Percentiles rank a stretch among this genome's conserved stretches.
phyloP scores from a whole-genome alignment of 345 rosid genomes.

The Eucalyptus guilfoylei region DNA sequence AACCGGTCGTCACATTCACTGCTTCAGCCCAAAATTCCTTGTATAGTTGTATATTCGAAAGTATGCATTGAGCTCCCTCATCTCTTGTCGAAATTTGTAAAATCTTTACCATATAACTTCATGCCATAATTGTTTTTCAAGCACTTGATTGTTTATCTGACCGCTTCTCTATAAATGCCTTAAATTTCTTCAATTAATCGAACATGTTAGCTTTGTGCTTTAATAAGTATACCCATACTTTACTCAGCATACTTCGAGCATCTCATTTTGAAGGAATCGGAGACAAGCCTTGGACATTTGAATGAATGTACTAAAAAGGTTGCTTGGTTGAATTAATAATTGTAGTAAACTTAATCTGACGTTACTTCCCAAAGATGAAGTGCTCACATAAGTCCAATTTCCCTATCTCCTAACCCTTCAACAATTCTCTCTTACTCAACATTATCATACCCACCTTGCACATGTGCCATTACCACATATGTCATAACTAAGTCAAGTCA shows the following conservation, averaged over 20 bases:
- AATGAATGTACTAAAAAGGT: not conserved
- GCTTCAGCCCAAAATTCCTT: not conserved
- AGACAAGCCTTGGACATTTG: not conserved
- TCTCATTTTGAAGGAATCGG: not conserved
- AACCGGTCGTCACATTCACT: too few relatives aligned
- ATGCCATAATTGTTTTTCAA: not conserved
- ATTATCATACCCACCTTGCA: not conserved
- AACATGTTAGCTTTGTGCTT: not conserved
- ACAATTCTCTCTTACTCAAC: not conserved
- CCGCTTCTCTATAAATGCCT: not conserved
- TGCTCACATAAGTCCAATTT: not conserved
- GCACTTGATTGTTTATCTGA: not conserved
- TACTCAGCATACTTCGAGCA: not conserved
- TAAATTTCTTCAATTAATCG: too few relatives aligned
- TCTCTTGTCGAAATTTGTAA: not conserved
- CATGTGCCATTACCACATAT: not conserved
- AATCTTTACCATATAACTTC: not conserved
- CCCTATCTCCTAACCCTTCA: not conserved
- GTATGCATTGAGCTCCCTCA: not conserved
- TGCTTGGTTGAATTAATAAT: too few relatives aligned
- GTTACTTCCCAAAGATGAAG: not conserved
- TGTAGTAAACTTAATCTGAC: not conserved
- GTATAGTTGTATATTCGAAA: too few relatives aligned
- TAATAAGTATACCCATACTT: too few relatives aligned
- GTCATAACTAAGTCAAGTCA: too few relatives aligned